These are phyloP conservation scores for Erodium moschatum DNA, from an alignment of 441 rosid genomes.

Conservation along the genomic window DNA sequence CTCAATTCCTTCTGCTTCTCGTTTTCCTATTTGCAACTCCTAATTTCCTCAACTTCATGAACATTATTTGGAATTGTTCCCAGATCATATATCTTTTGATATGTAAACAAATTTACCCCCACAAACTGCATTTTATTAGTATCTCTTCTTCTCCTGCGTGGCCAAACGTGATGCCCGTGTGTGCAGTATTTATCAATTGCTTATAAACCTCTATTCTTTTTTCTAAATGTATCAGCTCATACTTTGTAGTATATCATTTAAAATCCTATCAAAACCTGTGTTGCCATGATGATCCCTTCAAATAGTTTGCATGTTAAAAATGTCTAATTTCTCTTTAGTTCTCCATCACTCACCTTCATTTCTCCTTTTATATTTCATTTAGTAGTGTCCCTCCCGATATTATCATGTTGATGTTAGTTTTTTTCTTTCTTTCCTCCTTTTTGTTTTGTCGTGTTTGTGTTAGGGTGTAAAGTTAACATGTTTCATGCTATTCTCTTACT, in stretches of 20 bases:
- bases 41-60: conserved; percentile 3
- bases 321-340: neutral
- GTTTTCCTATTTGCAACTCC: neutral
- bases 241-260: neutral
- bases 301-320: conserved; percentile 4
- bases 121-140: neutral
- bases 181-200: neutral
- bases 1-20: neutral
- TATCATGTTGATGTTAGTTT: neutral
- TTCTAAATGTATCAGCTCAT: neutral
- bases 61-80: neutral
- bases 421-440: neutral
- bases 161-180: neutral
- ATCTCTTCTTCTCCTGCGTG: neutral
- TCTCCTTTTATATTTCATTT: neutral
- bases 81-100: neutral
- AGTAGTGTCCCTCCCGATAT: neutral
- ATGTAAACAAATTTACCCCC: neutral
- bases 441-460: neutral
- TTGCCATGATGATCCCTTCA: neutral
- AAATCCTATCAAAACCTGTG: neutral
- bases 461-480: conserved; percentile 21
- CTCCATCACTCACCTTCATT: neutral
- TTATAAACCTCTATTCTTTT: neutral
- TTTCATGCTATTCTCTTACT: conserved; percentile 44